Evolutionary conservation across 2,329 filamentous ascomycete species (phyloP), one percentile per base, ranked within the genome.

Genomic region (Ascochyta pisi): DNA sequence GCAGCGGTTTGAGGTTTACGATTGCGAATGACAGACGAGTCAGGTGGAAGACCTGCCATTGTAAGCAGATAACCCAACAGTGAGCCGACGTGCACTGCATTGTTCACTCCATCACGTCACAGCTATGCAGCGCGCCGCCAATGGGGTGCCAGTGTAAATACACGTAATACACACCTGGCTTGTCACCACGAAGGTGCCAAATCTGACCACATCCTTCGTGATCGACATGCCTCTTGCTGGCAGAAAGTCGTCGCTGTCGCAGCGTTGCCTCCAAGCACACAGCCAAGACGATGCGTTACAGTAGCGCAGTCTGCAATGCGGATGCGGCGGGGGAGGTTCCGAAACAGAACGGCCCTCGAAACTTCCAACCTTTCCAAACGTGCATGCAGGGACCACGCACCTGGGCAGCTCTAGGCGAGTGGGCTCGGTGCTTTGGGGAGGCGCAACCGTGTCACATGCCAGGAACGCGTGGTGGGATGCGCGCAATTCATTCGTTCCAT

Each of bases 1-100:
- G 84, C 34, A 99, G 85, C 23, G 95, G 95, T 78, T 96, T 97
- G 73, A 98, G 86, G 79, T 99, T 99, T 54, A 98, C 93, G 60
- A 98, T 83, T 50, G 91, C 92, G 79, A 92, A 97, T 65, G 89
- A 91, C 68, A 89, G 83, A 0, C 85, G 82, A 1, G 93, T 96
- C 63, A 83, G 82, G 76, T 96, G 86, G 81, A 98, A 98, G 79
- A 97, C 91, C 90, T 97, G 65, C 27, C 42, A 29, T 26, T 48
- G 56, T 57, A 56, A 60, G 43, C 53, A 43, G 53, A 51, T 39
- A 39, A 24, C 27, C 27, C 39, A 49, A 26, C 34, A 49, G 23
- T 16, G 23, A 49, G 54, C 33, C 22, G 40, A 33, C 31, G 43
- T 24, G 19, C 43, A 26, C 44, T 41, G 44, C 38, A 26, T 38